Base-by-base conservation (phyloP, 176 grass and related monocot species). In the Musa itinerans region DNA sequence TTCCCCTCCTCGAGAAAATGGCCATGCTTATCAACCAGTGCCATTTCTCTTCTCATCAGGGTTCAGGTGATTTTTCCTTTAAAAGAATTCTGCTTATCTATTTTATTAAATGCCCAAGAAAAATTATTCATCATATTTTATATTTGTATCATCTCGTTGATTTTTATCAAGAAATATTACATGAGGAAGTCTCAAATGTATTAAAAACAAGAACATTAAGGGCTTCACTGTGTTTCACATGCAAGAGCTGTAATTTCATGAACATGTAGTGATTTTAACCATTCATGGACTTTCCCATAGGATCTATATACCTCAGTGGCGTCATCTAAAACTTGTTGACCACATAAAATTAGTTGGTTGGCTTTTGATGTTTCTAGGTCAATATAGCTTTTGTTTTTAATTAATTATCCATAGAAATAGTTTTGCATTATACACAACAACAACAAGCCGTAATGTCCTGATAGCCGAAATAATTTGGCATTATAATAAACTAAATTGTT, bases 21-120 rank as follows among this genome's bases (percentile, higher is more conserved):
- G 82, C 63, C 83, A 65, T 82, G 54, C 80, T 71, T 93, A 91
- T 87, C 84, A 94, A 71, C 86, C 85, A 15, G 70, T 82, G 19
- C 78, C 82, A 53, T 88, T 79, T 78, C 78, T 86, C 76, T 86
- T 93, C 78, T 94, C 91, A 51, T 94, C 86, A 72, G 91, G 88
- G 81, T 89, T 87, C 88, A 99, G 88, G 90, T 94, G 63, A 34
- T 53, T 85, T 54, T 72, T 52, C 50, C 24, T 51, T 65, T 59
- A 53, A 68, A 65, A 66, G 59, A 71, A 79, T 10, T 65, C 34
- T 81, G 4, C 34, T 43, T 43, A 43, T 43, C 34, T 43, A 43
- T 43, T 43, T 43, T 43, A 43, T 5, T 43, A 43, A 43, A 43
- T 43, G 0, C 4, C 4, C 34, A 43, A 43, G 34, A 43, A 43